These are phyloP conservation scores for Suhomyces coccinellae DNA, from an alignment of 1,139 yeast genomes.

Conservation along the genomic window DNA sequence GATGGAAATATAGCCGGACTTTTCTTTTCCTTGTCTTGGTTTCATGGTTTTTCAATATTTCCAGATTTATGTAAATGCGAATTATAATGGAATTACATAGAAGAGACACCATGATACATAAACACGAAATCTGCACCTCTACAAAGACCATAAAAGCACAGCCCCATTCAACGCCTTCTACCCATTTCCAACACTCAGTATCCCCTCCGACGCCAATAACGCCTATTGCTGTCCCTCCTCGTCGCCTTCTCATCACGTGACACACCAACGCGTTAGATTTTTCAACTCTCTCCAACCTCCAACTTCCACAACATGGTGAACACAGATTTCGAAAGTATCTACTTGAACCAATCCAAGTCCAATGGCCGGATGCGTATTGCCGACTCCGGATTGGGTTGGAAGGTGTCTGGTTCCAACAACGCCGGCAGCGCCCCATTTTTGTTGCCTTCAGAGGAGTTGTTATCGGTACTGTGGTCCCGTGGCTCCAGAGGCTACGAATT, in stretches of 20 bases:
- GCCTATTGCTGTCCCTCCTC: neutral
- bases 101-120: too few relatives aligned
- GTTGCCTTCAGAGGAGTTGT: constrained; percentile 80
- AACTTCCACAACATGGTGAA: constrained; percentile 35
- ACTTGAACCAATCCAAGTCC: constrained; percentile 78
- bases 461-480: constrained; percentile 85
- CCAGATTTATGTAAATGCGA: too few relatives aligned
- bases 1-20: too few relatives aligned
- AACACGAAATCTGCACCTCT: too few relatives aligned
- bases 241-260: neutral
- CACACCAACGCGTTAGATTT: constrained; percentile 6
- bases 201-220: too few relatives aligned
- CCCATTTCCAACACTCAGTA: neutral
- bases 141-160: too few relatives aligned
- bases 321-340: constrained; percentile 80
- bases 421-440: constrained; percentile 71
- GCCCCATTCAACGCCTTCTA: too few relatives aligned
- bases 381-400: constrained; percentile 97
- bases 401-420: constrained; percentile 49
- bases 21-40: too few relatives aligned
- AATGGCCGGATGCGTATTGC: constrained; percentile 94
- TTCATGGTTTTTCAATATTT: too few relatives aligned
- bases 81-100: too few relatives aligned
- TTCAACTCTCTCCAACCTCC: constrained; percentile 4
- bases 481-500: constrained; percentile 91